Conservation (phyloP, 2,329 filamentous ascomycete genomes). For the Talaromyces marneffei region DNA sequence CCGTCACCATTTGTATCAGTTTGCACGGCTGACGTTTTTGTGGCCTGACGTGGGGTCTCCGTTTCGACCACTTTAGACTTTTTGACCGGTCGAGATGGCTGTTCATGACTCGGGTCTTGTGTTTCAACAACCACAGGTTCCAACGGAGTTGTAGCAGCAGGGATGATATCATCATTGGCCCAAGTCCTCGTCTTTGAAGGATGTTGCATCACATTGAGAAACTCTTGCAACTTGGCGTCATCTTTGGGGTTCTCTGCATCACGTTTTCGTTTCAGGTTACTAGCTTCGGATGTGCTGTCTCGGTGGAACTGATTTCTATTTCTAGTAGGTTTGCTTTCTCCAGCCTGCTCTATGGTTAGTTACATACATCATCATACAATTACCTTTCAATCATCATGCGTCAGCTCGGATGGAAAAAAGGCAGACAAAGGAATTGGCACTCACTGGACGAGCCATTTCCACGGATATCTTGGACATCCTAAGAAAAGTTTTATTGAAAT, state of each 20-base stretch:
- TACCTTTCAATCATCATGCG: slow-evolving; percentile 24
- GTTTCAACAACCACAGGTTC: slow-evolving; percentile 36
- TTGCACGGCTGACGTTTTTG: neutral
- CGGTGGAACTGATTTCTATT: slow-evolving; percentile 19
- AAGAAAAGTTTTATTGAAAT: slow-evolving; percentile 93
- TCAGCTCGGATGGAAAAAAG: slow-evolving; percentile 29
- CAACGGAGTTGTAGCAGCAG: slow-evolving; percentile 22
- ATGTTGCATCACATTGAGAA: slow-evolving; percentile 72
- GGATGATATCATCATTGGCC: slow-evolving; percentile 49
- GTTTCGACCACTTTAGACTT: slow-evolving; percentile 7
- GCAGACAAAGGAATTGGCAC: slow-evolving; percentile 26
- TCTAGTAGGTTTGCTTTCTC: slow-evolving; percentile 25
- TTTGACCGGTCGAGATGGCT: slow-evolving; percentile 5
- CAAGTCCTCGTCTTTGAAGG: slow-evolving; percentile 60
- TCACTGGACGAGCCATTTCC: slow-evolving; percentile 77
- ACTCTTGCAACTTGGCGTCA: slow-evolving; percentile 81
- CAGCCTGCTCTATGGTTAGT: slow-evolving; percentile 31
- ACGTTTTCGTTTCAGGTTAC: slow-evolving; percentile 38
- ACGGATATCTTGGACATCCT: slow-evolving; percentile 92
- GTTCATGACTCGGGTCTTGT: slow-evolving; percentile 44
- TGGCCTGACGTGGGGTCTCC: neutral
- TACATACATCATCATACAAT: slow-evolving; percentile 16
- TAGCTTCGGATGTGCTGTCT: slow-evolving; percentile 21
- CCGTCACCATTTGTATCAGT: neutral
- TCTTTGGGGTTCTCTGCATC: slow-evolving; percentile 51